A percentile compares a stretch with the other conserved stretches of the same genome.
These are phyloP conservation scores for Eruca vesicaria DNA, from an alignment of 441 rosid genomes.

Conservation along the genomic window DNA sequence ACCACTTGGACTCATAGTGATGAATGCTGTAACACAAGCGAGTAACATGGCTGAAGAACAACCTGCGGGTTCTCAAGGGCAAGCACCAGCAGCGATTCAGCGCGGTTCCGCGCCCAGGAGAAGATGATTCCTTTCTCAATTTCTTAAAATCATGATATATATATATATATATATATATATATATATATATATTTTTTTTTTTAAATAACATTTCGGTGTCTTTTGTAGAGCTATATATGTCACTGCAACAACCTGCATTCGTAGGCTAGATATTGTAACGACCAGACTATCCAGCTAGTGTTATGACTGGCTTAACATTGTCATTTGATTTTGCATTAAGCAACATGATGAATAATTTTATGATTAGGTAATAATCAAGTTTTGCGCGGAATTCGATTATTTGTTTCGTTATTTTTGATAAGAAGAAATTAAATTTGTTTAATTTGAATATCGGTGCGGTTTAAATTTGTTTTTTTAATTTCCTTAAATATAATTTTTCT, in stretches of 20 bases:
- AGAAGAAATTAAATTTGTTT: too few relatives aligned
- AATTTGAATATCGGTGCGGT: too few relatives aligned
- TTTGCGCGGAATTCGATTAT: too few relatives aligned
- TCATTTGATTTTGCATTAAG: not conserved
- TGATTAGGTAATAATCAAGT: too few relatives aligned
- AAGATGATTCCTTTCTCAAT: constrained; percentile 2
- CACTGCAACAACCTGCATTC: not conserved
- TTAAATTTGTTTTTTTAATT: too few relatives aligned
- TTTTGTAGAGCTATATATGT: not conserved
- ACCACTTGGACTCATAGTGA: constrained; percentile 81
- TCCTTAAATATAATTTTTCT: too few relatives aligned
- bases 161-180: too few relatives aligned
- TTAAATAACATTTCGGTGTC: not conserved
- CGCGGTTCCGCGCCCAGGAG: constrained; percentile 13
- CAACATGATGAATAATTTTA: not conserved
- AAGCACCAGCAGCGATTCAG: constrained; percentile 27
- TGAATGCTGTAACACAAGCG: constrained; percentile 88
- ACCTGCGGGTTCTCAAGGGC: constrained; percentile 48
- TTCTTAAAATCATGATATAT: not conserved
- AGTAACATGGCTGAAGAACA: constrained; percentile 80
- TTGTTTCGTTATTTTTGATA: too few relatives aligned
- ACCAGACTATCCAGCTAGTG: not conserved
- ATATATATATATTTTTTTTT: too few relatives aligned
- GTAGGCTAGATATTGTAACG: not conserved
- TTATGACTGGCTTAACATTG: not conserved